Base-by-base conservation (phyloP, 495 filamentous ascomycete species). In the Cercophora scortea region DNA sequence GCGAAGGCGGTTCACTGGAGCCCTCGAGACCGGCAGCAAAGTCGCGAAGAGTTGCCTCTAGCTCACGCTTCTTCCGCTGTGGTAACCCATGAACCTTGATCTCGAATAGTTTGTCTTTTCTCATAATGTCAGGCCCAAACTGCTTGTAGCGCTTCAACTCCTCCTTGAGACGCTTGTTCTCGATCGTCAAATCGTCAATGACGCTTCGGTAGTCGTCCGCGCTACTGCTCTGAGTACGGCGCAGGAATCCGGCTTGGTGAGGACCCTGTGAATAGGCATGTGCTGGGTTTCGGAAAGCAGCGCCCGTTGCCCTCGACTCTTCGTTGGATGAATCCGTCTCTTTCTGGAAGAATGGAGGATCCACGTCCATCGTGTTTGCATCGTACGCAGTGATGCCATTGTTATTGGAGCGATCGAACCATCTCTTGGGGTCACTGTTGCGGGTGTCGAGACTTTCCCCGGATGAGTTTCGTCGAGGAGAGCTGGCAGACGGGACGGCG, bases 41-140 rank as follows among this genome's bases (percentile, higher is more conserved):
- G 46, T 76, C 77, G 41, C 78, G 78, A 10, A 92, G 66, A 1
- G 79, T 78, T n/a, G 81, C 75, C 61, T 91, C 88, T 34, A 92
- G 66, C 57, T 91, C 86, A 32, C 80, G 74, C 59, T 85, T 89
- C 65, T 85, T 88, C 39, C 77, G 70, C 32, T 66, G 64, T 7
- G 84, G 74, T 35, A 92, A 66, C 3, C 80, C 81, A 60, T 90
- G 85, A 34, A 89, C 72, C 56, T 84, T 79, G 44, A 92, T 78
- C 61, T 91, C 88, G 56, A 91, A 89, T 3, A 91, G 68, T 55
- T 84, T 87, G 15, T 91, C 87, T 32, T 67, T 74, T 2, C 66
- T 63, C 48, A 88, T 64, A 53, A 80, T 75, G 34, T 78, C 69
- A 34, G 79, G 78, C 11, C 85, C 78, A 51, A 80, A 61, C 45